A percentile compares a stretch with the other conserved stretches of the same genome.
phyloP scores from a whole-genome alignment of 768 basidiomycete species.

The Lactarius indigo region DNA sequence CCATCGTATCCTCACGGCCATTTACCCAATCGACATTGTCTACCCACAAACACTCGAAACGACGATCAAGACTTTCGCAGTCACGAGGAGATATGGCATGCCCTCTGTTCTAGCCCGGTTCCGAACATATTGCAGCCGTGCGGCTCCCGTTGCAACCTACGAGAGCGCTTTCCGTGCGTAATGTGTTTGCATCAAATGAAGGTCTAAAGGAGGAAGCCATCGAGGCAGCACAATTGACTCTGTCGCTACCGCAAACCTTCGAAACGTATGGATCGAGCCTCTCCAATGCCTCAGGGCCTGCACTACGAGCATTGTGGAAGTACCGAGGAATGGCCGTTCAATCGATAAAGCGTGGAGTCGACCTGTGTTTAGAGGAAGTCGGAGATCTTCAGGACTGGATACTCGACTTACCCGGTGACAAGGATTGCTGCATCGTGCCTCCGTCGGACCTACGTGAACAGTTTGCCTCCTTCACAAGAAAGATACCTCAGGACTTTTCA shows the following conservation, averaged over 20 bases:
- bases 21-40: slow-evolving; percentile 14
- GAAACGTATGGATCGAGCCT: not conserved
- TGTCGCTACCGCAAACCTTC: not conserved
- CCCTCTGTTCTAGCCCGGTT: not conserved
- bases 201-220: slow-evolving; percentile 6
- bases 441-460: not conserved
- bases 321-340: not conserved
- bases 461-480: not conserved
- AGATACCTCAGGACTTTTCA: not conserved
- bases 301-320: slow-evolving; percentile 7
- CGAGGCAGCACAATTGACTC: slow-evolving; percentile 6
- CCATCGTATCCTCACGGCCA: slow-evolving; percentile 14
- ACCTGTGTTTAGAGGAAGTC: not conserved
- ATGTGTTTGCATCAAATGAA: not conserved
- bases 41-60: slow-evolving; percentile 11
- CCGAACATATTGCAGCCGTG: not conserved
- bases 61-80: slow-evolving; percentile 3
- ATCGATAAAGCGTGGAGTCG: not conserved
- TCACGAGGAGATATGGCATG: slow-evolving; percentile 7
- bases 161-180: slow-evolving; percentile 10
- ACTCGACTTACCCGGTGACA: not conserved
- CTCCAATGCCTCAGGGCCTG: slow-evolving; percentile 5
- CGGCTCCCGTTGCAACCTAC: not conserved
- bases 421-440: not conserved
- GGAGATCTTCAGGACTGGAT: slow-evolving; percentile 2